Evolutionary conservation across 169 alveolate species (phyloP).

Genomic region (Cryptosporidium viatorum): DNA sequence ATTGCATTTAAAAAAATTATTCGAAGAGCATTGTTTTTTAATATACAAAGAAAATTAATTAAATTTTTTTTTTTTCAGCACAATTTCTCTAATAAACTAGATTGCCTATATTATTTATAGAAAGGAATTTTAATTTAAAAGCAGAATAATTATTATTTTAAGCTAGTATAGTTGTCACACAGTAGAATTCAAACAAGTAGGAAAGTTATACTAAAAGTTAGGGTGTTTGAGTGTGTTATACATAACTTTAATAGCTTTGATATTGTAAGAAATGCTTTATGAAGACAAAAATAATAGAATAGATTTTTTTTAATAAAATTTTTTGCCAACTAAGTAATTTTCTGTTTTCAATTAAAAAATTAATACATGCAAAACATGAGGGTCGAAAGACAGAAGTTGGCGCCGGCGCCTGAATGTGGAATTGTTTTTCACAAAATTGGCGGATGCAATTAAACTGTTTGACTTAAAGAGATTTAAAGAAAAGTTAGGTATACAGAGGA

Average conservation of each 20-base stretch:
- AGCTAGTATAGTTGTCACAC: not conserved
- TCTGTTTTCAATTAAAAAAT: not conserved
- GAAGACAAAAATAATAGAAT: not conserved
- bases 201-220: too few relatives aligned
- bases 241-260: too few relatives aligned
- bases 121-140: too few relatives aligned
- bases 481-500: not conserved
- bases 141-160: too few relatives aligned
- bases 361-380: not conserved
- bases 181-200: too few relatives aligned
- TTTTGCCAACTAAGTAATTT: not conserved
- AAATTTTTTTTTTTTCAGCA: too few relatives aligned
- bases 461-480: not conserved
- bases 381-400: not conserved
- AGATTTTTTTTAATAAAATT: not conserved
- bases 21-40: too few relatives aligned
- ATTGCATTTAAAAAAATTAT: not conserved
- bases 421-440: not conserved
- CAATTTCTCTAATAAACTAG: too few relatives aligned
- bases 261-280: too few relatives aligned
- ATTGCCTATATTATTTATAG: too few relatives aligned
- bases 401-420: slow-evolving; percentile 6
- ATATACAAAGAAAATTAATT: too few relatives aligned
- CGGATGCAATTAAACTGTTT: not conserved
- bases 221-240: not conserved